Conservation (phyloP, 805 yeast species). For the Candida sonorensis region DNA sequence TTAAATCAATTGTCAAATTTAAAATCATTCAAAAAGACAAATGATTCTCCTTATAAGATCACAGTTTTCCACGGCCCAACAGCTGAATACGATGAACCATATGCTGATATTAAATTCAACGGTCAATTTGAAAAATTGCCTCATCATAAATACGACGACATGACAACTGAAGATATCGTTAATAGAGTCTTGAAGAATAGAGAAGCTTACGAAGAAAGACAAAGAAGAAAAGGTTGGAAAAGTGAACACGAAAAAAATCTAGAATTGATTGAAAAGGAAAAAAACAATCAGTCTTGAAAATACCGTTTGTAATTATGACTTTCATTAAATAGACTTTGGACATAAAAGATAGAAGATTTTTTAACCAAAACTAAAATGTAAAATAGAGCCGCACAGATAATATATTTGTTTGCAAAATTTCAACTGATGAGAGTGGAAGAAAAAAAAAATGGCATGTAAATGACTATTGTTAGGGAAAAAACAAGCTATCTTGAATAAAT, state of each 20-base stretch:
- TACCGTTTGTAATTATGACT: neutral
- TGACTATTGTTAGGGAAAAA: too few species aligned
- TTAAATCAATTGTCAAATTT: too few species aligned
- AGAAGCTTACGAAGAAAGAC: constrained; percentile 77
- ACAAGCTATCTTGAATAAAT: too few species aligned
- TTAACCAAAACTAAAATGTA: neutral
- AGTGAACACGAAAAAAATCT: constrained; percentile 39
- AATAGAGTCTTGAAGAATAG: constrained; percentile 64
- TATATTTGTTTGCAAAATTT: too few species aligned
- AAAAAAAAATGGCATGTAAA: too few species aligned
- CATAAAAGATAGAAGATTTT: neutral
- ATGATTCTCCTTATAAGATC: too few species aligned
- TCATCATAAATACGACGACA: constrained; percentile 52
- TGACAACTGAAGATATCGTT: constrained; percentile 68
- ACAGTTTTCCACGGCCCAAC: constrained; percentile 61
- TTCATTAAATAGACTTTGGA: too few species aligned
- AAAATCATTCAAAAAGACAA: too few species aligned
- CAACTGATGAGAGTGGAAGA: too few species aligned
- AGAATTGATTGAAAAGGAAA: constrained; percentile 3
- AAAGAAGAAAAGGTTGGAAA: constrained; percentile 80
- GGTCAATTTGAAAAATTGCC: constrained; percentile 36
- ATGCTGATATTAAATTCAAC: constrained; percentile 22
- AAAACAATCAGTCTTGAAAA: too few species aligned
- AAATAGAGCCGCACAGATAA: too few species aligned
- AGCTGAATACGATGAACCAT: constrained; percentile 26